A percentile compares a stretch with the other conserved stretches of the same genome.
phyloP scores from a whole-genome alignment of 345 rosid genomes.

The Brassica cretica region DNA sequence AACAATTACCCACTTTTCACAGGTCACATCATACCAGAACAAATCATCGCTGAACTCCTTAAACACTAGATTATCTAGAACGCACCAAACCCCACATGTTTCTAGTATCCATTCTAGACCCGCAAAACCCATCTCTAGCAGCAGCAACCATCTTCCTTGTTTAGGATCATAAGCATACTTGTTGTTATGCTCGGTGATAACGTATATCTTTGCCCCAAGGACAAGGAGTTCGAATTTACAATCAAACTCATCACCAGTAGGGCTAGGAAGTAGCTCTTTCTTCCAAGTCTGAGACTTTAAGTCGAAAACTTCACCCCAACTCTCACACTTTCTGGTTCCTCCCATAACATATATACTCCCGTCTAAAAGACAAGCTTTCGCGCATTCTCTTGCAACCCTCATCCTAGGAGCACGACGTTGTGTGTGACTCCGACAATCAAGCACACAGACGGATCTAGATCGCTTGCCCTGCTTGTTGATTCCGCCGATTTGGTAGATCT shows the following conservation, averaged over 20 bases:
- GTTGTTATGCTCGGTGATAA: not conserved
- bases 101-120: not conserved
- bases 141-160: not conserved
- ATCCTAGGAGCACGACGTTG: slow-evolving; percentile 15
- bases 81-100: not conserved
- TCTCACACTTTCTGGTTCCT: not conserved
- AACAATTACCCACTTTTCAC: not conserved
- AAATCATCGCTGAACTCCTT: not conserved
- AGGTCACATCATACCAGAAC: not conserved
- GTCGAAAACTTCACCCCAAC: slow-evolving; percentile 20
- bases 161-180: slow-evolving; percentile 2
- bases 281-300: slow-evolving; percentile 19
- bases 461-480: not conserved
- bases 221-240: not conserved
- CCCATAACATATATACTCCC: slow-evolving; percentile 55
- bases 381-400: slow-evolving; percentile 55
- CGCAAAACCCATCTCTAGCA: not conserved
- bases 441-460: not conserved
- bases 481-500: slow-evolving; percentile 61
- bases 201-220: not conserved
- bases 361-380: slow-evolving; percentile 49
- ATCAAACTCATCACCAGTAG: not conserved
- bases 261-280: not conserved
- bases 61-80: not conserved
- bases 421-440: not conserved